Evolutionary conservation across 306 rosid genomes (phyloP).

Genomic region (Arachis stenosperma): DNA sequence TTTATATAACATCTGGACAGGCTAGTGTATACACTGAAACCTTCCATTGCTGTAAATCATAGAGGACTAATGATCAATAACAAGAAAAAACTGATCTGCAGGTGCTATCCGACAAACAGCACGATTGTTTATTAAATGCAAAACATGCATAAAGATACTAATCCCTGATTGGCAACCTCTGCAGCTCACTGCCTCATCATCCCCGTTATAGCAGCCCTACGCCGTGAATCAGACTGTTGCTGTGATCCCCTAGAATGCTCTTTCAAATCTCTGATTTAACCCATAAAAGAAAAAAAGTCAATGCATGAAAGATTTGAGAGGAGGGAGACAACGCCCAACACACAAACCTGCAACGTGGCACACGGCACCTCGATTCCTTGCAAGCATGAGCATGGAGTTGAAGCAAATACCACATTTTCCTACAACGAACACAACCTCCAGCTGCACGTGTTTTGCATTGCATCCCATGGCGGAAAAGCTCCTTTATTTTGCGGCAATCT

Average conservation of each 20-base stretch:
- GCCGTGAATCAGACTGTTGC: slow-evolving; percentile 94
- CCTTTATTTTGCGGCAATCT: slow-evolving; percentile 96
- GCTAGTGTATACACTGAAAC: too few species aligned
- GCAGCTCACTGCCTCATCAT: slow-evolving; percentile 99
- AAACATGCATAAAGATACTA: slow-evolving; percentile 26
- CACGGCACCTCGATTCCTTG: slow-evolving; percentile 91
- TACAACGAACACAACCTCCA: slow-evolving; percentile 94
- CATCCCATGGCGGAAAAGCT: slow-evolving; percentile 95
- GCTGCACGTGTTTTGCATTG: slow-evolving; percentile 91
- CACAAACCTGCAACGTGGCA: slow-evolving; percentile 97
- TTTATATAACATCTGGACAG: too few species aligned
- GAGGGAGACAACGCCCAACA: background rate
- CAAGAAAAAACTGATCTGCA: background rate
- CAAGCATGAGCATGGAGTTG: slow-evolving; percentile 99
- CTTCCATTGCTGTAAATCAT: background rate
- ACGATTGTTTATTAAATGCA: background rate
- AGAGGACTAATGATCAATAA: too few species aligned
- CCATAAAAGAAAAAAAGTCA: slow-evolving; percentile 10
- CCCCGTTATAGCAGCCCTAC: slow-evolving; percentile 97
- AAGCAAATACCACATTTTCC: slow-evolving; percentile 98
- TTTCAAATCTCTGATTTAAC: slow-evolving; percentile 76
- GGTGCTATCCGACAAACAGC: background rate
- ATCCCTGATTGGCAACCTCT: slow-evolving; percentile 64
- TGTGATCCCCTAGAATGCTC: slow-evolving; percentile 94
- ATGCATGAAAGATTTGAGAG: background rate